Evolutionary conservation across 441 rosid genomes (phyloP).

Genomic region (Pelargonium australe): DNA sequence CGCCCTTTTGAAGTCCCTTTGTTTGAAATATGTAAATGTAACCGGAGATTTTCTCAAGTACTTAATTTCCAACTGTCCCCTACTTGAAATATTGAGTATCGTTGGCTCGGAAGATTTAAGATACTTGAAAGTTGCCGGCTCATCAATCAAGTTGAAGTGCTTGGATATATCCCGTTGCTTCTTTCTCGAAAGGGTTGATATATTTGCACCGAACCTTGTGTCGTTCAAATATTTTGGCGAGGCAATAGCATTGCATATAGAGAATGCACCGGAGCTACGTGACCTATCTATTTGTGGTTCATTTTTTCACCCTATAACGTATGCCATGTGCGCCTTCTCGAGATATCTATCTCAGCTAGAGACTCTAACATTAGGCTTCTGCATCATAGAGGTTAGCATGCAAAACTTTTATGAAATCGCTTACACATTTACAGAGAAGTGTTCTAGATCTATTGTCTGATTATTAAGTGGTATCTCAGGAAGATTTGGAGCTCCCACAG

Average conservation of each 20-base stretch:
- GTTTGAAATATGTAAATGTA: slow-evolving; percentile 14
- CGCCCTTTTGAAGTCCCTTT: slow-evolving; percentile 10
- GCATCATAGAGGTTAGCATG: slow-evolving; percentile 4
- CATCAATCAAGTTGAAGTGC: slow-evolving; percentile 15
- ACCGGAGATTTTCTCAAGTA: slow-evolving; percentile 7
- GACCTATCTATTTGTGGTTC: slow-evolving; percentile 9
- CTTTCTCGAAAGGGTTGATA: slow-evolving; percentile 7
- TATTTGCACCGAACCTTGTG: slow-evolving; percentile 15
- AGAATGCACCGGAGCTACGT: slow-evolving; percentile 14
- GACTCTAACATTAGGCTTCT: slow-evolving; percentile 13
- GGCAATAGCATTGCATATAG: background rate
- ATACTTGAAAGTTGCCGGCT: slow-evolving; percentile 15
- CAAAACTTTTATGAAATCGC: background rate
- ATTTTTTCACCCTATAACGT: slow-evolving; percentile 2
- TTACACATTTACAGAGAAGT: background rate
- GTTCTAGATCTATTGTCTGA: background rate
- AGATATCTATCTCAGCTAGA: slow-evolving; percentile 18
- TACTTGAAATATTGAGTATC: slow-evolving; percentile 15
- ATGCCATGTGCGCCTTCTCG: slow-evolving; percentile 6
- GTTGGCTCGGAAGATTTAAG: slow-evolving; percentile 5
- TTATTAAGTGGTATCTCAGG: background rate
- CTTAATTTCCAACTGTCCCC: slow-evolving; percentile 16
- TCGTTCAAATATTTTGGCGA: slow-evolving; percentile 12
- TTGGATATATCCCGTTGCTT: slow-evolving; percentile 14
- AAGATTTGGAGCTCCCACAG: slow-evolving; percentile 8